These are phyloP conservation scores for Colletotrichum destructivum DNA, from an alignment of 2,329 filamentous ascomycete genomes.

Conservation along the genomic window DNA sequence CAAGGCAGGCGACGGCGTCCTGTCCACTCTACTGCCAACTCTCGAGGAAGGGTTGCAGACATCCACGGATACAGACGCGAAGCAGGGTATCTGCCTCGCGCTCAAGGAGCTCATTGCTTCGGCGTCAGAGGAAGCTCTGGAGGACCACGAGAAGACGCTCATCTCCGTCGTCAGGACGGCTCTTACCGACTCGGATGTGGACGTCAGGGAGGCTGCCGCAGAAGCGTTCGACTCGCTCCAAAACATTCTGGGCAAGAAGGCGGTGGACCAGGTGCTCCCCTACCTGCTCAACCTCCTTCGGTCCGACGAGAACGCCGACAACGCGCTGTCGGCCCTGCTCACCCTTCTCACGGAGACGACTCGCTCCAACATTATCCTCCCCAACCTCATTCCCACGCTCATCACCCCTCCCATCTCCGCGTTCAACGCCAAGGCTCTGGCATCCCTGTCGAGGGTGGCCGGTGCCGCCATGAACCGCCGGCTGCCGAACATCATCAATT, in stretches of 20 bases:
- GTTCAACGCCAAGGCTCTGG: slow-evolving; percentile 95
- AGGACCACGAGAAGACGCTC: slow-evolving; percentile 94
- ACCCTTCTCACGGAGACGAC: slow-evolving; percentile 95
- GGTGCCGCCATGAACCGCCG: slow-evolving; percentile 91
- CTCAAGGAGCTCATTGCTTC: slow-evolving; percentile 93
- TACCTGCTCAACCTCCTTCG: slow-evolving; percentile 92
- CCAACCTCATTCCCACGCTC: slow-evolving; percentile 94
- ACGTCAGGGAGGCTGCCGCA: slow-evolving; percentile 94
- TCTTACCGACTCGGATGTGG: slow-evolving; percentile 88
- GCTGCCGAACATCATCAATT: slow-evolving; percentile 90
- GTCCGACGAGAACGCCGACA: slow-evolving; percentile 88
- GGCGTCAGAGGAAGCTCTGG: slow-evolving; percentile 88
- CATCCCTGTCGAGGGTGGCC: slow-evolving; percentile 93
- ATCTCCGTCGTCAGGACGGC: slow-evolving; percentile 95
- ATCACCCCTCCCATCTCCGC: slow-evolving; percentile 90
- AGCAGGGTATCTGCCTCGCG: slow-evolving; percentile 97
- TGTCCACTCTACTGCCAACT: slow-evolving; percentile 89
- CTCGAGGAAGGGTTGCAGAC: slow-evolving; percentile 91
- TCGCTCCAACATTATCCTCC: slow-evolving; percentile 95
- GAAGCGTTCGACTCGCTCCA: slow-evolving; percentile 98
- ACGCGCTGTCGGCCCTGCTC: slow-evolving; percentile 91
- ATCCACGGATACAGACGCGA: slow-evolving; percentile 91
- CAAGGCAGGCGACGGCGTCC: slow-evolving; percentile 94
- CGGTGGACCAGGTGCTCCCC: slow-evolving; percentile 95
- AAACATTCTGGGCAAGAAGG: slow-evolving; percentile 92